These are phyloP conservation scores for Fibroporia radiculosa DNA, from an alignment of 768 basidiomycete species.

Conservation along the genomic window DNA sequence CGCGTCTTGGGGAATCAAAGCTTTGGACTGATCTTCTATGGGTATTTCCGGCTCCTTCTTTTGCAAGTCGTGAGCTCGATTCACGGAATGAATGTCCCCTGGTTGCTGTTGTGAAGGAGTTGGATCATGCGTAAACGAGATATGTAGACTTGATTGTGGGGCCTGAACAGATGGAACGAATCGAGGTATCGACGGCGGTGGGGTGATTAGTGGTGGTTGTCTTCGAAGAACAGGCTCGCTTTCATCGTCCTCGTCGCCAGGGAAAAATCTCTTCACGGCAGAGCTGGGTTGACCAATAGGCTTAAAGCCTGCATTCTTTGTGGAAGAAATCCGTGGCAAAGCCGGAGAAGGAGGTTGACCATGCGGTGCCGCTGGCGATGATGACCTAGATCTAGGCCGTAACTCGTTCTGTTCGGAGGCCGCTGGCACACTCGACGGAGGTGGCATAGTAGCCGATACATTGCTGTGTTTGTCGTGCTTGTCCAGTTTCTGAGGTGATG, in stretches of 20 bases:
- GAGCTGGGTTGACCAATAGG: slow-evolving; percentile 53
- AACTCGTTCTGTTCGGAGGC: background rate
- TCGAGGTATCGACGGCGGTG: background rate
- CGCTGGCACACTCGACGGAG: background rate
- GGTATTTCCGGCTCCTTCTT: too few species aligned
- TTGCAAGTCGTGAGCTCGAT: background rate
- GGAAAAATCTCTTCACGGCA: slow-evolving; percentile 72
- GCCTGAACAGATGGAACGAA: background rate
- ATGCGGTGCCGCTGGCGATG: background rate
- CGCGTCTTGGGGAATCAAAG: background rate
- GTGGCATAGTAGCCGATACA: slow-evolving; percentile 1
- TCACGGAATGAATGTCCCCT: background rate
- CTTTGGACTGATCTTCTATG: too few species aligned
- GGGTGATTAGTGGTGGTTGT: background rate
- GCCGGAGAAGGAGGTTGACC: background rate
- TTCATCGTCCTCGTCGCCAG: slow-evolving; percentile 71
- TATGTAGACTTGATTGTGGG: too few species aligned
- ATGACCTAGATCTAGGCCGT: background rate
- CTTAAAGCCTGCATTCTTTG: slow-evolving; percentile 51
- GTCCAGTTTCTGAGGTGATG: background rate
- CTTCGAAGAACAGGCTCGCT: slow-evolving; percentile 15
- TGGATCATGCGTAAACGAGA: background rate
- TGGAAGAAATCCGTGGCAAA: slow-evolving; percentile 3
- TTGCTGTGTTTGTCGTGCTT: background rate
- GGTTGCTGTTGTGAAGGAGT: background rate